Percentiles rank a stretch among this genome's conserved stretches.
These are phyloP conservation scores for Penicillium chermesinum DNA, from an alignment of 495 filamentous ascomycete species.

Conservation along the genomic window DNA sequence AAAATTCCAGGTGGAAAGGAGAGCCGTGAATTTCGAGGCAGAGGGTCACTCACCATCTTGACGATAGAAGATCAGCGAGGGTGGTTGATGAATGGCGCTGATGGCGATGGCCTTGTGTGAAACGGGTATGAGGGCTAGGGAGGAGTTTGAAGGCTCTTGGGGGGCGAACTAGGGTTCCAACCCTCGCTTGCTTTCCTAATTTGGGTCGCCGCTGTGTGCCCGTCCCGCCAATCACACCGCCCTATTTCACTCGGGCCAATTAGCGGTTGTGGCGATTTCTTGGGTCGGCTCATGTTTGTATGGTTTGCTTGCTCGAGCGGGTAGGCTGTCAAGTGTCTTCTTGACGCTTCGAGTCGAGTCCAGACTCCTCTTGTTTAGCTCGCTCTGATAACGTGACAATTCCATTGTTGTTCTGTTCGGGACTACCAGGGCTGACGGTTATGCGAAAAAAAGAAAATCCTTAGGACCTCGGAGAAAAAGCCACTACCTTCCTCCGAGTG, in stretches of 20 bases:
- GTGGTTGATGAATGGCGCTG: constrained; percentile 45
- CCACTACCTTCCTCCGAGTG: constrained; percentile 11
- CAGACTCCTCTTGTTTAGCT: neutral
- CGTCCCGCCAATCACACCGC: constrained; percentile 26
- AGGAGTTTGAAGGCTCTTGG: constrained; percentile 40
- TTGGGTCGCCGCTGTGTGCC: constrained; percentile 9
- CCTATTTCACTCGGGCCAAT: constrained; percentile 1
- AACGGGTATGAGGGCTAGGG: constrained; percentile 32
- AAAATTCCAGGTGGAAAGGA: constrained; percentile 5
- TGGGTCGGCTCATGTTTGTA: constrained; percentile 7
- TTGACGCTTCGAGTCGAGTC: neutral
- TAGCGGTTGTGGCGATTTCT: neutral
- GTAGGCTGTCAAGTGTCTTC: constrained; percentile 20
- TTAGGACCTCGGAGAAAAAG: constrained; percentile 18
- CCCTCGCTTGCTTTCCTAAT: constrained; percentile 39
- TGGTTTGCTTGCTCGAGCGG: constrained; percentile 2
- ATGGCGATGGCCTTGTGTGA: constrained; percentile 45
- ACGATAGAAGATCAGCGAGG: constrained; percentile 46
- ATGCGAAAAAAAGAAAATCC: constrained; percentile 2
- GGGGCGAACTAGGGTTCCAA: constrained; percentile 36
- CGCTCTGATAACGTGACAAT: constrained; percentile 10
- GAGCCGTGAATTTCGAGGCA: constrained; percentile 7
- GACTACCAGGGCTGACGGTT: neutral
- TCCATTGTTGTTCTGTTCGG: constrained; percentile 17
- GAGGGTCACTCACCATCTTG: constrained; percentile 43